Base-by-base conservation (phyloP, 768 basidiomycete genomes). In the Suillus brevipes region DNA sequence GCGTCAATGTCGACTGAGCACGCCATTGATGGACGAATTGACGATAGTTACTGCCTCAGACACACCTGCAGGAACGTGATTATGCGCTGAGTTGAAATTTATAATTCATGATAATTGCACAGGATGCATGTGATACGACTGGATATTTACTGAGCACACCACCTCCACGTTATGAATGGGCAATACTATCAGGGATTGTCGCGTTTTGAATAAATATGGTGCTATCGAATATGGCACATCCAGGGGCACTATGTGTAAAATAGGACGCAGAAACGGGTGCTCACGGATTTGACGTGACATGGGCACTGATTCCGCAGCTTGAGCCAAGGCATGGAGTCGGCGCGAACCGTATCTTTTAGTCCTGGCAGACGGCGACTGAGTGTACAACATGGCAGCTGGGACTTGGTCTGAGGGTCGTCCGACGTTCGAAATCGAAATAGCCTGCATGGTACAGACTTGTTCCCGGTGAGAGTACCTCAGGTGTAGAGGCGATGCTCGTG, bases 1-100 rank as follows among this genome's bases (percentile, higher is more conserved):
- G 37, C 25, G 18, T 34, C 13, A 7, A 66, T 66, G 65, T 60
- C 64, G 63, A 65, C 40, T 61, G 61, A 69, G 68, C 68, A 69
- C 68, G 68, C 61, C 45, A 69, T 69, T 53, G 42, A 16, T 36
- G 31, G n/a, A 34, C 2, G n/a, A 16, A 53, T 23, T 69, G 68
- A 67, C 68, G 68, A 55, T 45, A 36, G 28, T 23, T 55, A n/a
- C n/a, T n/a, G n/a, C 12, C 49, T 28, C 31, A 55, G n/a, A 31
- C 52, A 20, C 9, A 31, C 8, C 4, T 31, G 28, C 9, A 53
- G 13, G 23, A 18, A 45, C 45, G n/a, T 45, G n/a, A 20, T 45
- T n/a, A 49, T 25, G 23, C 52, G 52, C 53, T 55, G 34, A 34
- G 53, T 55, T 55, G 12, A 34, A 55, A 47, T 23, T 47, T 36